Evolutionary conservation across 2,329 filamentous ascomycete genomes (phyloP).

Genomic region (Cladosporium cucumerinum): DNA sequence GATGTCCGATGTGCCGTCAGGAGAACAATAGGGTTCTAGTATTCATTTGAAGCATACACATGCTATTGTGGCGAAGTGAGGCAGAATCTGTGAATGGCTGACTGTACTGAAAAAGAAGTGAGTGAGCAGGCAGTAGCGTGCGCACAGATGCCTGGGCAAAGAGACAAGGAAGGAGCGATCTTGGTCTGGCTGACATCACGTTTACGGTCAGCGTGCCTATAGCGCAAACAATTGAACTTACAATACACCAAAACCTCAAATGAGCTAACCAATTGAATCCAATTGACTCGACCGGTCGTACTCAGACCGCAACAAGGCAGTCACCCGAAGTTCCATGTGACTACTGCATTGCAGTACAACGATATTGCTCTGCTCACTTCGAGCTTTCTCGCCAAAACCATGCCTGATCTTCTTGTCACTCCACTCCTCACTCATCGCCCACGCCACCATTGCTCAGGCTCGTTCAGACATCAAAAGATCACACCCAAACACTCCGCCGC

Average conservation of each 20-base stretch:
- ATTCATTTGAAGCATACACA: background rate
- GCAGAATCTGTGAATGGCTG: background rate
- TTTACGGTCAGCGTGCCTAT: background rate
- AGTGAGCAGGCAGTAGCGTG: background rate
- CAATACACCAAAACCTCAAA: background rate
- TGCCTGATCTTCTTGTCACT: background rate
- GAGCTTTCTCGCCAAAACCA: background rate
- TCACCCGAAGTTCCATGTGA: background rate
- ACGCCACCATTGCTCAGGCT: background rate
- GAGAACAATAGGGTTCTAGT: background rate
- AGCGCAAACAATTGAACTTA: background rate
- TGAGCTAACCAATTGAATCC: background rate
- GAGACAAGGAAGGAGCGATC: background rate
- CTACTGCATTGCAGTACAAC: background rate
- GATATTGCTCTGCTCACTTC: background rate
- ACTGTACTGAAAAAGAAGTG: background rate
- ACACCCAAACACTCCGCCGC: conserved; percentile 63
- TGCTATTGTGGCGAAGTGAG: conserved; percentile 2
- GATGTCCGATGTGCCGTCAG: background rate
- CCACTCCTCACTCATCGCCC: background rate
- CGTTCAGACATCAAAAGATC: background rate
- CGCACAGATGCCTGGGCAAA: background rate
- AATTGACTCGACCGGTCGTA: background rate
- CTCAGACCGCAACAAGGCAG: background rate
- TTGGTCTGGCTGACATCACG: background rate